phyloP scores from a whole-genome alignment of 345 rosid genomes.

The Arabidopsis arenosa region DNA sequence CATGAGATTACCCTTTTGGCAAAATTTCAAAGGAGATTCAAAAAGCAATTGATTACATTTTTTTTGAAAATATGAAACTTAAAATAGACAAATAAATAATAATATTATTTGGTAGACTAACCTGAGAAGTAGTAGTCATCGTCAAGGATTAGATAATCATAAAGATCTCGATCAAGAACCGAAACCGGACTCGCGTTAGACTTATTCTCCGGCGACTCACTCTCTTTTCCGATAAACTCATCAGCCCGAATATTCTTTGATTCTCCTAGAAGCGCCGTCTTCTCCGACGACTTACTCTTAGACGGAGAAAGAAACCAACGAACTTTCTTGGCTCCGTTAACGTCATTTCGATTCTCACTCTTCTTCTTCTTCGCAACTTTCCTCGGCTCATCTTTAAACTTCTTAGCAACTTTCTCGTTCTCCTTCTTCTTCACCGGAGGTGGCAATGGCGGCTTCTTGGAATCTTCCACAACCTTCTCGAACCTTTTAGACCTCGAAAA shows the following conservation, averaged over 20 bases:
- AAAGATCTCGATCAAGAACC: conserved; percentile 56
- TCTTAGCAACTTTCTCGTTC: conserved; percentile 49
- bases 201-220: conserved; percentile 38
- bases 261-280: conserved; percentile 38
- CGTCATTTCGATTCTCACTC: conserved; percentile 41
- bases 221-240: conserved; percentile 33
- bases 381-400: conserved; percentile 62
- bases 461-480: conserved; percentile 37
- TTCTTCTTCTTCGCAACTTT: conserved; percentile 47
- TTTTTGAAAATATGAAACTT: not conserved
- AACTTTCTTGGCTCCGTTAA: conserved; percentile 46
- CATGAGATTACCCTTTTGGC: not conserved
- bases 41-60: not conserved
- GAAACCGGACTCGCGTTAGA: conserved; percentile 62
- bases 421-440: conserved; percentile 37
- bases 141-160: conserved; percentile 48
- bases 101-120: conserved; percentile 36
- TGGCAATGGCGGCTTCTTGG: conserved; percentile 34
- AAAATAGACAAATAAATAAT: not conserved
- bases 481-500: conserved; percentile 45
- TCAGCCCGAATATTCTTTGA: conserved; percentile 20
- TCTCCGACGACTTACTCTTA: conserved; percentile 40
- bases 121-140: conserved; percentile 53
- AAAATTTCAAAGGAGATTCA: not conserved
- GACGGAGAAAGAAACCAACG: conserved; percentile 49